These are phyloP conservation scores for Triticum timopheevii DNA, from an alignment of 176 grass and related monocot species.

Conservation along the genomic window DNA sequence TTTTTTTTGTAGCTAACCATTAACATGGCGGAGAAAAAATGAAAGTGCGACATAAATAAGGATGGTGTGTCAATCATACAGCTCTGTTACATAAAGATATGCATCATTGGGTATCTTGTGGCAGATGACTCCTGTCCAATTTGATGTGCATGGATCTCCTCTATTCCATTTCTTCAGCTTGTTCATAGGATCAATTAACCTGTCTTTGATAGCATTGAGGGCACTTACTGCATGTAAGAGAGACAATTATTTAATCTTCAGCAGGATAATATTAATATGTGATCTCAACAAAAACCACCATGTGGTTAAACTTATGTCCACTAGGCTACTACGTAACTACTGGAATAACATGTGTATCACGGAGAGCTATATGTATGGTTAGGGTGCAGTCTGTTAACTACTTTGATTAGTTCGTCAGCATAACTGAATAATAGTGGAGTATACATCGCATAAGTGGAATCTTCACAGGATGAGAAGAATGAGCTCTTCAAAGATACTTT, in stretches of 20 bases:
- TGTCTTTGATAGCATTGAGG: slow-evolving; percentile 52
- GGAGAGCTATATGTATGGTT: not conserved
- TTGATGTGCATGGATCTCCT: slow-evolving; percentile 86
- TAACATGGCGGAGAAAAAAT: not conserved
- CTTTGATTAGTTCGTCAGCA: not conserved
- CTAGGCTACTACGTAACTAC: not conserved
- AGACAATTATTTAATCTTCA: not conserved
- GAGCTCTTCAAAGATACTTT: not conserved
- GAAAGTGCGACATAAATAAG: not conserved
- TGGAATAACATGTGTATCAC: not conserved
- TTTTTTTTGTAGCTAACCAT: not conserved
- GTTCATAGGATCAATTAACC: slow-evolving; percentile 67
- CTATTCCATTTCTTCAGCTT: slow-evolving; percentile 68
- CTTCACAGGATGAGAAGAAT: not conserved
- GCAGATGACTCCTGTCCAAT: slow-evolving; percentile 78
- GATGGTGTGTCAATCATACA: not conserved
- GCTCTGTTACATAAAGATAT: slow-evolving; percentile 65
- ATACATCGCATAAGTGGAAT: not conserved
- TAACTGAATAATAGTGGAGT: not conserved
- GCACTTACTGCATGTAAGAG: slow-evolving; percentile 55
- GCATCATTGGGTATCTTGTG: slow-evolving; percentile 24
- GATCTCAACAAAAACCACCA: not conserved
- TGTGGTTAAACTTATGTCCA: not conserved
- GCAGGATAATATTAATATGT: slow-evolving; percentile 1
- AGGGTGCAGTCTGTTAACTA: not conserved